Evolutionary conservation across 1,284 basidiomycete species (phyloP), one percentile per base, ranked within the genome.

Genomic region (Blastosporella zonata): DNA sequence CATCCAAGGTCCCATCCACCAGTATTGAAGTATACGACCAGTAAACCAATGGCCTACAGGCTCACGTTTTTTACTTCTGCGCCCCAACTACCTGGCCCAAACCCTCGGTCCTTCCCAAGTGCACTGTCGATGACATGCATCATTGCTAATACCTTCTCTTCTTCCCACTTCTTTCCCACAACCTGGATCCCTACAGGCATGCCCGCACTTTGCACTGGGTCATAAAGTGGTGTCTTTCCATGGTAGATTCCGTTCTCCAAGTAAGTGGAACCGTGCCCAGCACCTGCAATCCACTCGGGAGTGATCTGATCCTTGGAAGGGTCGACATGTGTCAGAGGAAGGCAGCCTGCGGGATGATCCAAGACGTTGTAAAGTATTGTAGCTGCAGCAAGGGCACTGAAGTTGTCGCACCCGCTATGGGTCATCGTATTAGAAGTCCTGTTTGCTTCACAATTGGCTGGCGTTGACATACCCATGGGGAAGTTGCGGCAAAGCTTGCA

Each of bases 121-220:
- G 82, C 84, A 6, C 71, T 65, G 53, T 93, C 90, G 6, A 95
- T 69, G n/a, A 93, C 67, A 54, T 75, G 72, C 92, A 95, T 94
- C 68, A 93, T 78, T 18, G 69, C 81, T 40, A 96, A 61, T 1
- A 93, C 82, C 65, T 90, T 90, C 71, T 95, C 93, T 44, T 96
- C 93, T 59, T 93, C 86, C 79, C 83, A 92, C 53, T 74, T 78
- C 59, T 73, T 78, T 0, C 88, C 89, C 0, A 89, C 84, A 18
- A 95, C 63, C 67, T 97, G 93, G 35, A 97, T 77, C 1, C 82
- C 87, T 0, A 96, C 79, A 0, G 93, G 92, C 64, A 97, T 74
- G 0, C 91, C 92, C 18, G 78, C 69, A 82, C 88, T 90, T 60
- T 72, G 74, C 17, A 75, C 68, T 1, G 87, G 79, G 59, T 94